Evolutionary conservation across 805 yeast species (phyloP).

Genomic region (Candida ulmi): DNA sequence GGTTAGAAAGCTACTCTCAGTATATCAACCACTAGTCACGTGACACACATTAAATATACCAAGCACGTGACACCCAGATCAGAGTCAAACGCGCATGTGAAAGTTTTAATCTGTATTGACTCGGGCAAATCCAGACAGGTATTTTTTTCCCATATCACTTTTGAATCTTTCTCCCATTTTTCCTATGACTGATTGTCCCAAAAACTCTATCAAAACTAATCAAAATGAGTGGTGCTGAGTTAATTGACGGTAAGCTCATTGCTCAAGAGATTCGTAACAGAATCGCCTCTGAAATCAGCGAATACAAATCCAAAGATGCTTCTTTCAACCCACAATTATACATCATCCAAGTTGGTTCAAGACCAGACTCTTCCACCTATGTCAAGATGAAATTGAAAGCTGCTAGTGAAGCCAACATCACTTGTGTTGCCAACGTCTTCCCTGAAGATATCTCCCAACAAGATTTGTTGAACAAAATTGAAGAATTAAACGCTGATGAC

Average conservation of each 20-base stretch:
- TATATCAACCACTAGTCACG: no score
- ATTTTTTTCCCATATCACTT: no score
- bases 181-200: no score
- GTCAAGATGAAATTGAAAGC: conserved; percentile 90
- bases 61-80: not conserved
- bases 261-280: conserved; percentile 47
- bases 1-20: no score
- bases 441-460: conserved; percentile 57
- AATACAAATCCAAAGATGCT: conserved; percentile 35
- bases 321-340: conserved; percentile 71
- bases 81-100: no score
- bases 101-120: no score
- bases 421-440: conserved; percentile 59
- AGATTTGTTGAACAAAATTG: conserved; percentile 53
- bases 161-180: not conserved
- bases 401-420: conserved; percentile 75
- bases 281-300: conserved; percentile 44
- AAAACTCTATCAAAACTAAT: not conserved
- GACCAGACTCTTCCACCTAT: conserved; percentile 89
- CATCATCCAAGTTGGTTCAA: conserved; percentile 82
- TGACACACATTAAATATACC: no score
- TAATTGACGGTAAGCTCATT: conserved; percentile 58
- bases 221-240: conserved; percentile 15
- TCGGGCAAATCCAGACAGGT: no score
- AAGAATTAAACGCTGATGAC: conserved; percentile 64